These are phyloP conservation scores for Cyclotella sp. DNA, from an alignment of 108 stramenopile species.

Conservation along the genomic window DNA sequence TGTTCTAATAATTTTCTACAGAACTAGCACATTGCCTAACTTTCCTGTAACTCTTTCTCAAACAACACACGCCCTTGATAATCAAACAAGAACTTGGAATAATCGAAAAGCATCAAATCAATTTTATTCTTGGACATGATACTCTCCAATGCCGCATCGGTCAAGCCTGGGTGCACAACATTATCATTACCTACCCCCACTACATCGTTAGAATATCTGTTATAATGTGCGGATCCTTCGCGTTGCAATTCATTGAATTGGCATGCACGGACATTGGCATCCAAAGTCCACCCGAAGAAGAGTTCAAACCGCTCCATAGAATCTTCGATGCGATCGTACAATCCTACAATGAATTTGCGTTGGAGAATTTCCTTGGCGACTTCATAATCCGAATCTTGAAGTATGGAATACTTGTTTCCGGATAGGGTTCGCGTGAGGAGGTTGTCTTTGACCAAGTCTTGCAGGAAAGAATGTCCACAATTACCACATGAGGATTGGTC, in stretches of 20 bases:
- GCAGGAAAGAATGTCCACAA: background rate
- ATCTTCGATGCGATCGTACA: slow-evolving; percentile 44
- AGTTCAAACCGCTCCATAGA: slow-evolving; percentile 46
- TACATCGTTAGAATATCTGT: slow-evolving; percentile 2
- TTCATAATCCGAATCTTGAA: slow-evolving; percentile 25
- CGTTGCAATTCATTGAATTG: slow-evolving; percentile 10
- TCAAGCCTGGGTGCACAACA: slow-evolving; percentile 9
- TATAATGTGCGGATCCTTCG: slow-evolving; percentile 18
- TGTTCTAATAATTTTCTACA: too few species aligned
- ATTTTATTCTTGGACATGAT: slow-evolving; percentile 31
- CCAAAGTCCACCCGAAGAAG: slow-evolving; percentile 53
- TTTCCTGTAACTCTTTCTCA: background rate
- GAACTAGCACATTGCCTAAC: too few species aligned
- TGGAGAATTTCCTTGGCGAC: slow-evolving; percentile 53
- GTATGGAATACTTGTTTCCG: slow-evolving; percentile 9
- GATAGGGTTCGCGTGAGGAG: slow-evolving; percentile 42
- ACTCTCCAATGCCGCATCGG: background rate
- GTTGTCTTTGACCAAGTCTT: slow-evolving; percentile 44
- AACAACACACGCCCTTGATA: slow-evolving; percentile 49
- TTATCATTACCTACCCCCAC: background rate
- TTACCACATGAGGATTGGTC: background rate
- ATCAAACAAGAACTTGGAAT: slow-evolving; percentile 43
- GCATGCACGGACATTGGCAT: slow-evolving; percentile 7
- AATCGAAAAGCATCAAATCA: slow-evolving; percentile 45
- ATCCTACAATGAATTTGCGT: slow-evolving; percentile 51